These are phyloP conservation scores for Mortierella sp. DNA, from an alignment of 371 early-diverging fungal species.

Conservation along the genomic window DNA sequence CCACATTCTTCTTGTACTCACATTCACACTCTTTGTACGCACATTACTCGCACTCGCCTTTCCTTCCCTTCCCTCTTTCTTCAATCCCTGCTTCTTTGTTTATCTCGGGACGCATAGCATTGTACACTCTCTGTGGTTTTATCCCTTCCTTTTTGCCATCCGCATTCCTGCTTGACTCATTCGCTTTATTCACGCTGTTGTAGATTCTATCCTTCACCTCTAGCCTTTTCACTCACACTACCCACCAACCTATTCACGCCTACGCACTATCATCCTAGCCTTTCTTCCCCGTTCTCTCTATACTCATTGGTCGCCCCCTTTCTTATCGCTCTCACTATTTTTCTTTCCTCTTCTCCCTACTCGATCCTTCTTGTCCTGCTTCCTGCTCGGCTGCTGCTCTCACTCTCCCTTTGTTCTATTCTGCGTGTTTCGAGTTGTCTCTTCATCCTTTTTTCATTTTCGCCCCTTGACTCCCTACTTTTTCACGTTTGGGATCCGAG, in stretches of 20 bases:
- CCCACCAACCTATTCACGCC: neutral
- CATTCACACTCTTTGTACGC: neutral
- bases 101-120: neutral
- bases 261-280: neutral
- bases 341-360: neutral
- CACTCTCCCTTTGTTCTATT: too few relatives aligned
- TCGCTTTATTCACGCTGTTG: neutral
- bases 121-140: neutral
- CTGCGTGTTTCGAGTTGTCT: conserved; percentile 1
- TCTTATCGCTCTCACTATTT: neutral
- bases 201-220: neutral
- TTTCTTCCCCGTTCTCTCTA: neutral
- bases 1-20: neutral
- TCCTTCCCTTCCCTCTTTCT: neutral
- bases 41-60: neutral
- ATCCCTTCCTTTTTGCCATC: neutral
- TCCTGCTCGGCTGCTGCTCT: neutral
- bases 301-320: neutral
- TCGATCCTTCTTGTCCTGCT: neutral
- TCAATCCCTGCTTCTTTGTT: conserved; percentile 2
- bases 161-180: neutral
- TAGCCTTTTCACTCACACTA: neutral
- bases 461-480: conserved; percentile 4
- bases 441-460: neutral
- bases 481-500: conserved; percentile 1